Percentiles rank a stretch among this genome's conserved stretches.
phyloP scores from a whole-genome alignment of 495 filamentous ascomycete species.

The Annulohypoxylon stygium region DNA sequence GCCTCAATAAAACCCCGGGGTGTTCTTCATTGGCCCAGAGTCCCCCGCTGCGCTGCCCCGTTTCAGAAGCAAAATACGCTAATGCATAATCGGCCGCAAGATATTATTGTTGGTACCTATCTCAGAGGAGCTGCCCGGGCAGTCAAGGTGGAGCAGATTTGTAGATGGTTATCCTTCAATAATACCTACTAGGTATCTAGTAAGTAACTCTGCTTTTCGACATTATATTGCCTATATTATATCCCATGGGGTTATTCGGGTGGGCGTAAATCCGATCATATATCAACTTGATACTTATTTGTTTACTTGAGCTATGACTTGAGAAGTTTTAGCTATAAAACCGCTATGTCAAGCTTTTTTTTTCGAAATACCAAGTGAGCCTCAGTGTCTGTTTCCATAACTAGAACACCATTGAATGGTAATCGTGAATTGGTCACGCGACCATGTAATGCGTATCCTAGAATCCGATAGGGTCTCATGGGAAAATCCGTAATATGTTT shows the following conservation, averaged over 20 bases:
- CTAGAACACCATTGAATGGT: neutral
- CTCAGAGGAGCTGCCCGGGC: slow-evolving; percentile 12
- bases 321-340: slow-evolving; percentile 1
- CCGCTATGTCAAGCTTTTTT: neutral
- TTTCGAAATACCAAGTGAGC: neutral
- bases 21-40: slow-evolving; percentile 37
- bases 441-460: neutral
- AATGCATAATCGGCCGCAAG: slow-evolving; percentile 41
- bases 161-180: neutral
- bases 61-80: slow-evolving; percentile 24
- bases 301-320: neutral
- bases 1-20: slow-evolving; percentile 28
- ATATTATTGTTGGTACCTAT: neutral
- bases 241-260: neutral
- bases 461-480: neutral
- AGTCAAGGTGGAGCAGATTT: neutral
- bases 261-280: neutral
- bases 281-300: neutral
- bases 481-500: neutral
- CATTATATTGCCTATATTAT: too few relatives aligned
- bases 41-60: slow-evolving; percentile 17
- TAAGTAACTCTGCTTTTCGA: too few relatives aligned
- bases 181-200: too few relatives aligned
- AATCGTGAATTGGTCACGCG: neutral
- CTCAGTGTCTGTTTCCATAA: neutral